These are phyloP conservation scores for Microbotryomycetes sp. DNA, from an alignment of 1,284 basidiomycete genomes.

Conservation along the genomic window DNA sequence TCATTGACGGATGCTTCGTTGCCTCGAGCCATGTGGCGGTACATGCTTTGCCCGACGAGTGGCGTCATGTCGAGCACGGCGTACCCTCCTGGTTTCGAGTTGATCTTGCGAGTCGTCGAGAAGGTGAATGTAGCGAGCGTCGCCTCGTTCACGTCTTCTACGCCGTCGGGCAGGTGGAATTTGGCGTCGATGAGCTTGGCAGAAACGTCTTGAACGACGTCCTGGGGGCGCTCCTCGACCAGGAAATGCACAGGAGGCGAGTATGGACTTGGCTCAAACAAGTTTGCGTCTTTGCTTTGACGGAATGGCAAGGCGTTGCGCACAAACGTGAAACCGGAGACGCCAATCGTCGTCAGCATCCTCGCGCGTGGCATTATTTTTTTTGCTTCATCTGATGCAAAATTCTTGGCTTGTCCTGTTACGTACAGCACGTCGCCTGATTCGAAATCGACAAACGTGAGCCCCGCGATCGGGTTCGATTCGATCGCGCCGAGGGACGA, in stretches of 20 bases:
- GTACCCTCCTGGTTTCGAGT: conserved; percentile 51
- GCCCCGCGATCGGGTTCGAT: conserved; percentile 50
- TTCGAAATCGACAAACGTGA: conserved; percentile 53
- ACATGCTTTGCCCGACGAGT: conserved; percentile 48
- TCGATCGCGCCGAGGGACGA: conserved; percentile 59
- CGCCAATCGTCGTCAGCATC: conserved; percentile 48
- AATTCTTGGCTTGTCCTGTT: conserved; percentile 52
- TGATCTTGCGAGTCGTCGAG: conserved; percentile 38
- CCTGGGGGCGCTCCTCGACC: conserved; percentile 45
- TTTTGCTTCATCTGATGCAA: conserved; percentile 48
- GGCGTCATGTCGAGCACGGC: conserved; percentile 52
- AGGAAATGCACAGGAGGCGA: conserved; percentile 54
- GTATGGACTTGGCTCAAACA: conserved; percentile 48
- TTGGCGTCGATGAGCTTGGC: conserved; percentile 3
- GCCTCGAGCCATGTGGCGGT: conserved; percentile 49
- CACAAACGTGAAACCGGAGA: conserved; percentile 53
- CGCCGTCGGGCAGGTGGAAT: neutral
- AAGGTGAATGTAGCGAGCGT: conserved; percentile 54
- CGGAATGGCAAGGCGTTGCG: conserved; percentile 53
- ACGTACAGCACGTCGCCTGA: conserved; percentile 56
- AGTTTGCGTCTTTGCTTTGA: conserved; percentile 39
- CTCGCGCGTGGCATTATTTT: conserved; percentile 54
- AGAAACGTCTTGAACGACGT: neutral
- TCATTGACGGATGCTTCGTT: conserved; percentile 52
- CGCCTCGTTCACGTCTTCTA: conserved; percentile 41